Base-by-base conservation (phyloP, 2,329 filamentous ascomycete species). In the Grosmannia serpens region DNA sequence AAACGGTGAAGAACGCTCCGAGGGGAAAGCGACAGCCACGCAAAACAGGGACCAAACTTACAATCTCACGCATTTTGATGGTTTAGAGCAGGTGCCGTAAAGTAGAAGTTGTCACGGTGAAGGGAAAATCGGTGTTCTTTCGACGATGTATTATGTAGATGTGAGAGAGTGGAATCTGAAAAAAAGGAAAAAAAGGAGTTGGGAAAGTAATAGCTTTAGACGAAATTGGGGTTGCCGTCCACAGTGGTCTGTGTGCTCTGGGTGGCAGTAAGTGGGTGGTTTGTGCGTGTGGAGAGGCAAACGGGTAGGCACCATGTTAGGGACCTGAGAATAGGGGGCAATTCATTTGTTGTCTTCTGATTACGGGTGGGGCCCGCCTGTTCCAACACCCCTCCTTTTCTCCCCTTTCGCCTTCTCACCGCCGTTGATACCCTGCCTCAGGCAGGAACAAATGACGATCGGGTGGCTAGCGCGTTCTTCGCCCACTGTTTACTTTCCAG, bases 11-110 rank as follows among this genome's bases (percentile, higher is more conserved):
- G 33, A n/a, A 31, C 4, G 15, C 20, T 51, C 35, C 38, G 47
- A 44, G 17, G 20, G 44, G 56, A 53, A 58, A 59, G 24, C 29
- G 29, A 9, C 24, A 41, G 29, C 17, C 26, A 56, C 53, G 6
- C 26, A 53, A 51, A 5, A 13, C 22, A 38, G 44, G 41, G 44
- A 33, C 55, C 57, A 58, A 56, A 83, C 84, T 75, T 78, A 87
- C 84, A 71, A 87, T 87, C 78, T 87, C 84, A 83, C 84, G 84
- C 84, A 87, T 87, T 66, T 77, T 86, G 82, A 70, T 69, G 68
- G 67, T 64, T 29, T 29, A 15, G 8, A 1, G 27, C 7, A 2
- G 44, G 22, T 50, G 29, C 20, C 31, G 47, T 57, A 53, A 15
- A 58, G 20, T 56, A 51, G 52, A 13, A 52, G 38, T 41, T 31